Evolutionary conservation across 2,329 filamentous ascomycete species (phyloP), one percentile per base, ranked within the genome.

Genomic region (Raffaelea arxii): DNA sequence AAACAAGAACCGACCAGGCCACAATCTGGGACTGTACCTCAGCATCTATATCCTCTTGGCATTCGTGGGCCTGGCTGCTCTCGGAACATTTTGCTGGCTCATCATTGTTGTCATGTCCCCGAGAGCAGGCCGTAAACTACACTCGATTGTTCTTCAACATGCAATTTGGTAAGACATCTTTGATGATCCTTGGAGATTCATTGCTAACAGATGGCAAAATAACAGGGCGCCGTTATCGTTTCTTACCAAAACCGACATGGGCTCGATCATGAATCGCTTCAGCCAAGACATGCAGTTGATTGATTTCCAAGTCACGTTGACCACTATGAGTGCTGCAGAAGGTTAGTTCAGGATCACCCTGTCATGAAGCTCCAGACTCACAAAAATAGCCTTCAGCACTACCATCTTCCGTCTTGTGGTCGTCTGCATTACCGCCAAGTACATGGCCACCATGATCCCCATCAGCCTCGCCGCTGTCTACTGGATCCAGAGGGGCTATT

Each of bases 401-500:
- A 37, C 30, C 6, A 37, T 43, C 21, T 43, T 43, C 21, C 41
- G 41, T 23, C 10, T 43, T 21, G 41, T 43, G n/a, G 41, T 43
- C 14, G 41, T 43, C 14, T 43, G 41, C 22, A 21, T 37, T 2
- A 43, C 41, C 2, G 41, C 41, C 21, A 43, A 43, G 21, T 43
- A 43, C 30, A 32, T 43, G 25, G 41, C 41, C 19, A 38, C 30
- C 16, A 19, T 44, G 7, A 36, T 44, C 30, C 42, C 30, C 14
- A 16, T 44, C 12, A 38, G 42, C 42, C 42, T 36, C 21, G 23
- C 25, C 19, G 30, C 23, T 12, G 25, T 42, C 10, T 42, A 42
- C 41, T 25, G 27, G 18, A 42, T 75, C 9, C 71, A 74, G 49
- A 69, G 68, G 39, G 55, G 69, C 42, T 76, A 77, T 53, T 61